phyloP scores from a whole-genome alignment of 768 basidiomycete genomes.

The Hydnum rufescens region DNA sequence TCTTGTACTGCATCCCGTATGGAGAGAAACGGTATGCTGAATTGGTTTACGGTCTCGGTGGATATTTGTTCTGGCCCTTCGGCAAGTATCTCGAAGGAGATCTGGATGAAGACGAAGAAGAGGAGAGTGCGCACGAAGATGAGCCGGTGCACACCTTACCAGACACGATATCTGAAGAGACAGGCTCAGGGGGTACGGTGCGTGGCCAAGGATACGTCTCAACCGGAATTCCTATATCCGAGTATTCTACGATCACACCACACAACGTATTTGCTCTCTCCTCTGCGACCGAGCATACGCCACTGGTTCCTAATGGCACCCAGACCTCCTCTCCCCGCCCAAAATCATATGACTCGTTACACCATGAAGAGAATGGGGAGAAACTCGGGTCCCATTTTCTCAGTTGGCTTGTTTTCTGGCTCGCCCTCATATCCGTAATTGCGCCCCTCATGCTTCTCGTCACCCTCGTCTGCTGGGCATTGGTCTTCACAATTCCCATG shows the following conservation, averaged over 20 bases:
- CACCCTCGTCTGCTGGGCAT: slow-evolving; percentile 84
- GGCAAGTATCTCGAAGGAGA: slow-evolving; percentile 95
- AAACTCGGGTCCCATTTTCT: slow-evolving; percentile 24
- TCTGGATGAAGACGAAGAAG: slow-evolving; percentile 17
- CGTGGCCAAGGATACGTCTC: slow-evolving; percentile 12
- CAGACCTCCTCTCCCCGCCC: slow-evolving; percentile 5
- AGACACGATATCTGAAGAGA: slow-evolving; percentile 14
- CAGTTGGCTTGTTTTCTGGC: slow-evolving; percentile 68
- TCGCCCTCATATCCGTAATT: slow-evolving; percentile 51
- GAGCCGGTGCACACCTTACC: slow-evolving; percentile 11
- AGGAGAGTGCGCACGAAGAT: slow-evolving; percentile 21
- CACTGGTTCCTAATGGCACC: slow-evolving; percentile 10
- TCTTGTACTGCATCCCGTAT: slow-evolving; percentile 54
- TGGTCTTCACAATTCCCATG: slow-evolving; percentile 94
- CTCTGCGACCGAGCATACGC: slow-evolving; percentile 10
- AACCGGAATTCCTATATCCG: slow-evolving; percentile 19
- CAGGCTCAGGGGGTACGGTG: slow-evolving; percentile 12
- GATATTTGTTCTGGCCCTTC: slow-evolving; percentile 97
- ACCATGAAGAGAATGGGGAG: slow-evolving; percentile 8
- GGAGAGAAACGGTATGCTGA: slow-evolving; percentile 71
- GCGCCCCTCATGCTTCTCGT: slow-evolving; percentile 77
- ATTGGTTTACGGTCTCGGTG: slow-evolving; percentile 80
- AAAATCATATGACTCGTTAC: slow-evolving; percentile 14
- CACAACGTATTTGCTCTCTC: background rate
- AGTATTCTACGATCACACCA: slow-evolving; percentile 27